Evolutionary conservation across 192 early-diverging fungal genomes (phyloP).

Genomic region (Backusella tarrabulga): DNA sequence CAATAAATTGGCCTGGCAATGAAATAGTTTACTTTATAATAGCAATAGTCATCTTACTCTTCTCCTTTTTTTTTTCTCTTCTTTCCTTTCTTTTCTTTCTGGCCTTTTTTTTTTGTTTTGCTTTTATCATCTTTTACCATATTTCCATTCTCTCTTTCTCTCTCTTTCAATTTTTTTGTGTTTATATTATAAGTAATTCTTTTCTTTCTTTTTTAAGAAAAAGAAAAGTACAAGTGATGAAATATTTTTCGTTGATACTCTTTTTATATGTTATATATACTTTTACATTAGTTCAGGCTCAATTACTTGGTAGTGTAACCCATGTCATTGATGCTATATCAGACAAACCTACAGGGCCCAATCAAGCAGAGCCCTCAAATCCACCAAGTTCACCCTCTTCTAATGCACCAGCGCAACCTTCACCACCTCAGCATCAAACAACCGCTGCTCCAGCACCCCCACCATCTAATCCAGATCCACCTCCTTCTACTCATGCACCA

Average conservation of each 20-base stretch:
- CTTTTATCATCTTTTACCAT: not conserved
- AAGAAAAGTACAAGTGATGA: not conserved
- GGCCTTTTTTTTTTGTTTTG: not conserved
- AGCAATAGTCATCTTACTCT: not conserved
- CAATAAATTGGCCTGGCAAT: conserved; percentile 4
- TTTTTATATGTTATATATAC: not conserved
- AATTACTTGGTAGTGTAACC: not conserved
- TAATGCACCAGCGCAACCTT: not conserved
- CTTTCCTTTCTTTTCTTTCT: not conserved
- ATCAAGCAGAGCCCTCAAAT: not conserved
- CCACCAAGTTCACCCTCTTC: not conserved
- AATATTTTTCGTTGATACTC: not conserved
- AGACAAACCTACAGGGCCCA: not conserved
- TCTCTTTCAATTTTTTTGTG: not conserved
- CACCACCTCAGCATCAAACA: not conserved
- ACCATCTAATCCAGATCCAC: not conserved
- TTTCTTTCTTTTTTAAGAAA: not conserved
- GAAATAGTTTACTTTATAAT: conserved; percentile 8
- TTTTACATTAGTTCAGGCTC: not conserved
- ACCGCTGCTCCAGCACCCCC: not conserved
- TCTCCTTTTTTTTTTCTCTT: not conserved
- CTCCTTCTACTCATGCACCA: conserved; percentile 2
- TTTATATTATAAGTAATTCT: not conserved
- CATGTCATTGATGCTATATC: conserved; percentile 4
- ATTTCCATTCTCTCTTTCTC: not conserved